Evolutionary conservation across 2,329 filamentous ascomycete genomes (phyloP), one percentile per base, ranked within the genome.

Genomic region (Colletotrichum higginsianum): DNA sequence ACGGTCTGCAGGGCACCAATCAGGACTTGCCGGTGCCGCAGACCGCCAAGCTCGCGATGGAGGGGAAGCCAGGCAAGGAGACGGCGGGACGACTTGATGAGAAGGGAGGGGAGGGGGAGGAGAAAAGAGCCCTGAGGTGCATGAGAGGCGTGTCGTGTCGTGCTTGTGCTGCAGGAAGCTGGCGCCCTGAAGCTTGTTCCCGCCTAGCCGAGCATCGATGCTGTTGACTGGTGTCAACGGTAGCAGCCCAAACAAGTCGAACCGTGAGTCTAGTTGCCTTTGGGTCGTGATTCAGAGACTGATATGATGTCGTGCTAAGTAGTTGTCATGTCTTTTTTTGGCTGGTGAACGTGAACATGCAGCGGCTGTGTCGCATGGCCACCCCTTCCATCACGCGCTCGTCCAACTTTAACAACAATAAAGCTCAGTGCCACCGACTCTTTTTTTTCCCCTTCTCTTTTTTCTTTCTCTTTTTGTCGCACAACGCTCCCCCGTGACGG

Each of bases 1-100:
- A 72, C 69, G 66, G 69, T 56, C 69, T 61, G 60, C 69, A 72
- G 66, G 68, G 60, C 66, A 65, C 66, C 69, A 70, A 72, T 72
- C 66, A 65, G 30, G 53, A 16, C 50, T n/a, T 65, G 67, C 55
- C 56, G 38, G 49, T 23, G 50, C 57, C 67, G 64, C 62, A 55
- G 18, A 18, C 26, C 26, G 64, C 68, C 64, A 67, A 71, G 68
- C 64, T 62, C 62, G 13, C 42, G 18, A 62, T 67, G 44, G 58
- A 64, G 50, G 60, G 60, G 50, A 50, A 42, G 50, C n/a, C n/a
- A 26, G 55, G 15, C 18, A 15, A 16, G 18, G 35, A 46, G 57
- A 4, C 30, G 30, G 30, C 30, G 7, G 30, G 30, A 30, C 30
- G 30, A 30, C 30, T 30, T 30, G 30, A 30, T 30, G 30, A 26